These are phyloP conservation scores for Ceratobasidium sp. DNA, from an alignment of 1,284 basidiomycete species.

Conservation along the genomic window DNA sequence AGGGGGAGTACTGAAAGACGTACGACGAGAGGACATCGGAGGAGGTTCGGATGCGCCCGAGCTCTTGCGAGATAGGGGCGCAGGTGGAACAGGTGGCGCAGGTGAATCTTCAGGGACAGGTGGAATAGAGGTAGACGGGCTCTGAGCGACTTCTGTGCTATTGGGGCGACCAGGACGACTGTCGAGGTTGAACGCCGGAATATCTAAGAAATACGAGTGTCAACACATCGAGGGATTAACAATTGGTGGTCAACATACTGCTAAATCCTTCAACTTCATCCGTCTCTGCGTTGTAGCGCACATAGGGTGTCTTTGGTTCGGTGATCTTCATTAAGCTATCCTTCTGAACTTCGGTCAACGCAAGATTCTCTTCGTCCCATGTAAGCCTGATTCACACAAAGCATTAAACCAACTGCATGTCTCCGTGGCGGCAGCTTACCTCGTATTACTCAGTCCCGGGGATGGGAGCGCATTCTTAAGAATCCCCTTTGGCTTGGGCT, in stretches of 20 bases:
- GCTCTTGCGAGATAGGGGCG: conserved; percentile 56
- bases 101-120: conserved; percentile 40
- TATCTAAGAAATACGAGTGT: conserved; percentile 47
- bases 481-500: conserved; percentile 83
- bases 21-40: conserved; percentile 80
- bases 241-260: conserved; percentile 63
- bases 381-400: conserved; percentile 66
- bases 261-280: conserved; percentile 78
- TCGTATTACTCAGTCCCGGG: conserved; percentile 31
- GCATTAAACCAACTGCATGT: neutral
- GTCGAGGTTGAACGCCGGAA: conserved; percentile 52
- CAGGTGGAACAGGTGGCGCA: conserved; percentile 48
- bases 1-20: conserved; percentile 76
- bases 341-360: conserved; percentile 90
- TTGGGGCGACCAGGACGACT: conserved; percentile 49
- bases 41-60: conserved; percentile 67
- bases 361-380: conserved; percentile 94
- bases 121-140: conserved; percentile 34
- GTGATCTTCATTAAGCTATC: conserved; percentile 97
- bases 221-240: neutral
- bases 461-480: conserved; percentile 79
- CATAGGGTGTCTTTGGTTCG: conserved; percentile 96
- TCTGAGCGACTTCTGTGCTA: conserved; percentile 52
- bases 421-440: neutral
- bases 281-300: conserved; percentile 88